Conservation (phyloP, 2,329 filamentous ascomycete genomes). For the Aaosphaeria arxii region DNA sequence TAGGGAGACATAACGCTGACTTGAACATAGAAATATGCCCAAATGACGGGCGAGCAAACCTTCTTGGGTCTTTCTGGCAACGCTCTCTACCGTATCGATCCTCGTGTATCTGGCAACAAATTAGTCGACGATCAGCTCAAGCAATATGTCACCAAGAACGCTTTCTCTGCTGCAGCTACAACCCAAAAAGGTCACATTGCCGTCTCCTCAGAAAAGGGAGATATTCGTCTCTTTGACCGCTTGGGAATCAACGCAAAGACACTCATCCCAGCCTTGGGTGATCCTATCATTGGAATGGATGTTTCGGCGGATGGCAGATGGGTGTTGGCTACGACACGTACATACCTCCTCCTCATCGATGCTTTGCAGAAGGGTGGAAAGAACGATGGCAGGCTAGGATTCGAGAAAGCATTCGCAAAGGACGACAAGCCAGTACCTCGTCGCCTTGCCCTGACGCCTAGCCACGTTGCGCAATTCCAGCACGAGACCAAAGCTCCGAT, state of each 20-base stretch:
- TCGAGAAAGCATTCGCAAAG: slow-evolving; percentile 88
- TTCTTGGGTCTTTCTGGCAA: slow-evolving; percentile 93
- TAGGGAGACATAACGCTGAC: slow-evolving; percentile 16
- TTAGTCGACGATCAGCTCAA: slow-evolving; percentile 91
- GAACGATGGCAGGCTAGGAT: slow-evolving; percentile 96
- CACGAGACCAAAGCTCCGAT: slow-evolving; percentile 89
- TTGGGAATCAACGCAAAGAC: slow-evolving; percentile 98
- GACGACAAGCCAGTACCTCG: slow-evolving; percentile 91
- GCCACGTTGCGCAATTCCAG: slow-evolving; percentile 95
- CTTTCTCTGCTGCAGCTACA: slow-evolving; percentile 90
- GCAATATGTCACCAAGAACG: slow-evolving; percentile 95
- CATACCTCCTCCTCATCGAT: slow-evolving; percentile 92
- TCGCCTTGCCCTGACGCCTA: slow-evolving; percentile 81
- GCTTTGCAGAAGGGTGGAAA: slow-evolving; percentile 87
- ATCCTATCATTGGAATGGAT: slow-evolving; percentile 91
- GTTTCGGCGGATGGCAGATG: slow-evolving; percentile 94
- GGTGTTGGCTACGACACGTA: slow-evolving; percentile 90
- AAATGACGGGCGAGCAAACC: slow-evolving; percentile 93
- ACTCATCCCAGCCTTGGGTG: slow-evolving; percentile 89
- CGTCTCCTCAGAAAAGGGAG: slow-evolving; percentile 95
- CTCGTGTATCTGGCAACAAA: slow-evolving; percentile 84
- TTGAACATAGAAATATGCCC: slow-evolving; percentile 75
- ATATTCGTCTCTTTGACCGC: slow-evolving; percentile 93
- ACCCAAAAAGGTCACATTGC: slow-evolving; percentile 97
- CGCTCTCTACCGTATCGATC: slow-evolving; percentile 89